These are phyloP conservation scores for Quercus aquifolioides DNA, from an alignment of 306 rosid species.

Conservation along the genomic window DNA sequence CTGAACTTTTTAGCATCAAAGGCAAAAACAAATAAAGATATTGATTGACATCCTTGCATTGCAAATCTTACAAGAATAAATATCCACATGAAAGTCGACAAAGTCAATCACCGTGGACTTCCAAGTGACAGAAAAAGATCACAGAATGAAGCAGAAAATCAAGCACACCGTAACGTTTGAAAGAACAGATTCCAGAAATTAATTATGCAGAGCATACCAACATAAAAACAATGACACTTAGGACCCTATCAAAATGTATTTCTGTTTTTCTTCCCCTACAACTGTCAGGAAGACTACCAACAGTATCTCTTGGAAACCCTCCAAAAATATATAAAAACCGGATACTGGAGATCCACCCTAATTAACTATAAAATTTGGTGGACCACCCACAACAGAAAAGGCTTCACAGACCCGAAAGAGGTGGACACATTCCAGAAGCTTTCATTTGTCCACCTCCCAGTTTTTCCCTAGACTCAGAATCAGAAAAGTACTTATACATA, in stretches of 20 bases:
- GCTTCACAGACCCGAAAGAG: conserved; percentile 15
- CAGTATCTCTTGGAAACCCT: conserved; percentile 40
- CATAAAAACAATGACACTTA: not conserved
- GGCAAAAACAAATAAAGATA: too few species aligned
- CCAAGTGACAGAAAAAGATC: not conserved
- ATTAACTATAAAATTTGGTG: conserved; percentile 21
- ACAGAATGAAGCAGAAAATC: not conserved
- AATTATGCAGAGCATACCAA: not conserved
- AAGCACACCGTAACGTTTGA: not conserved
- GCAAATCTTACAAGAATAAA: not conserved
- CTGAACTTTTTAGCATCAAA: too few species aligned
- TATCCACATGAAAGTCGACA: not conserved
- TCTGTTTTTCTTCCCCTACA: conserved; percentile 13
- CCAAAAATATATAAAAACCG: conserved; percentile 25
- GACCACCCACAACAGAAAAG: conserved; percentile 19
- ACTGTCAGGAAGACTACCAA: conserved; percentile 18
- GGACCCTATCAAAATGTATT: not conserved
- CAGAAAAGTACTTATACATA: conserved; percentile 2
- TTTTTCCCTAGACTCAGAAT: not conserved
- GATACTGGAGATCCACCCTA: conserved; percentile 36
- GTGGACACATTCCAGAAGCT: not conserved
- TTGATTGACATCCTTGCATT: not conserved
- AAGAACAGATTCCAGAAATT: not conserved
- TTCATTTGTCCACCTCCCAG: not conserved
- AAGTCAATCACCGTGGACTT: not conserved